phyloP scores from a whole-genome alignment of 2,329 filamentous ascomycete species.

The Monosporascus ibericus region DNA sequence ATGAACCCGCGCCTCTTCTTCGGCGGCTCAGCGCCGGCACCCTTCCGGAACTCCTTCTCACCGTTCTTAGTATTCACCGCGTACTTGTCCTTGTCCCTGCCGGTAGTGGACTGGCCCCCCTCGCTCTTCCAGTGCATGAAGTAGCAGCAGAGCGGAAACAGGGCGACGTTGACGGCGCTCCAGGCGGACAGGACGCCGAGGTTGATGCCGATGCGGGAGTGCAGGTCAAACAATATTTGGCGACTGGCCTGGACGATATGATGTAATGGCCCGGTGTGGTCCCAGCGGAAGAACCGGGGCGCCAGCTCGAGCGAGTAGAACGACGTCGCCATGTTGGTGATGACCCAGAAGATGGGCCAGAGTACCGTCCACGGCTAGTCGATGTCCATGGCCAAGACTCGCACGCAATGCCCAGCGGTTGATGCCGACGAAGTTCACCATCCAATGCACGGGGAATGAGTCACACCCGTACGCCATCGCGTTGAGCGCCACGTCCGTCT shows the following conservation, averaged over 20 bases:
- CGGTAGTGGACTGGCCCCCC: conserved; percentile 18
- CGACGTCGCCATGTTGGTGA: conserved; percentile 55
- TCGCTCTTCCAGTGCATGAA: conserved; percentile 36
- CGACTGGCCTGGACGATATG: conserved; percentile 54
- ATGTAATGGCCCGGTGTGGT: conserved; percentile 58
- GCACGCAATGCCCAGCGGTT: conserved; percentile 53
- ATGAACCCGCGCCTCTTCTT: conserved; percentile 26
- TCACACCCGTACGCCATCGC: conserved; percentile 49
- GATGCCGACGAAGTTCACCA: conserved; percentile 56
- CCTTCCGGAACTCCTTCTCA: conserved; percentile 22
- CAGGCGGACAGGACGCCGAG: conserved; percentile 56
- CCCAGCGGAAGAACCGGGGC: conserved; percentile 54
- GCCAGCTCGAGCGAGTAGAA: conserved; percentile 56
- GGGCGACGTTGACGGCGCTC: conserved; percentile 42
- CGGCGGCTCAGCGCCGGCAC: conserved; percentile 20
- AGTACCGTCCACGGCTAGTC: conserved; percentile 53
- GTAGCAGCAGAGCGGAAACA: conserved; percentile 46
- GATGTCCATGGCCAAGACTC: conserved; percentile 58
- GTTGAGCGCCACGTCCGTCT: conserved; percentile 25
- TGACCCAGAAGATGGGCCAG: conserved; percentile 64
- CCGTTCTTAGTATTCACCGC: conserved; percentile 18
- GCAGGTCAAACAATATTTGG: conserved; percentile 55
- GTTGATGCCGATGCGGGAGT: conserved; percentile 52
- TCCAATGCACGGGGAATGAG: conserved; percentile 58
- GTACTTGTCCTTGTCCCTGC: conserved; percentile 21